These are phyloP conservation scores for Arxiozyma bovina DNA, from an alignment of 1,139 yeast genomes.

Conservation along the genomic window DNA sequence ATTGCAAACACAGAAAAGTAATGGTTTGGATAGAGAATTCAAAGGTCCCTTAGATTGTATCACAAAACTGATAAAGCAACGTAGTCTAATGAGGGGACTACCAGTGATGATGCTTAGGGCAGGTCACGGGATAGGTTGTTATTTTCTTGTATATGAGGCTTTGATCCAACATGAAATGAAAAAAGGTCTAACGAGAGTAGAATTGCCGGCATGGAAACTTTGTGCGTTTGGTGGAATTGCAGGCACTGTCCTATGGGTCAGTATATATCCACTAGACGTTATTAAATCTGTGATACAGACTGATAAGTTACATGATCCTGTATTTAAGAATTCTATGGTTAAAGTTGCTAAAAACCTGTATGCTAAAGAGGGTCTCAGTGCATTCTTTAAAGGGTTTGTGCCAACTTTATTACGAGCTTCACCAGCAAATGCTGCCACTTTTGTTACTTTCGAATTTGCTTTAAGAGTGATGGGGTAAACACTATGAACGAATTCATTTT, in stretches of 20 bases:
- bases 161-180: constrained; percentile 52
- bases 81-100: constrained; percentile 72
- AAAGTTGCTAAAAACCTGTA: constrained; percentile 48
- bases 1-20: constrained; percentile 58
- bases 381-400: constrained; percentile 30
- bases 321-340: constrained; percentile 27
- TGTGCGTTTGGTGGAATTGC: constrained; percentile 79
- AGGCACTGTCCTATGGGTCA: constrained; percentile 78
- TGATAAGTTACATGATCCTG: constrained; percentile 51
- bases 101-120: constrained; percentile 77
- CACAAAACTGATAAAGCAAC: constrained; percentile 45
- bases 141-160: constrained; percentile 83
- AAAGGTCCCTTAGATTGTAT: constrained; percentile 77
- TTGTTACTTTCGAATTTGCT: constrained; percentile 81
- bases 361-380: constrained; percentile 20
- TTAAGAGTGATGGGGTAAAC: constrained; percentile 47
- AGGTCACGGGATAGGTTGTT: constrained; percentile 78
- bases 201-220: constrained; percentile 70
- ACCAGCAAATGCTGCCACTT: constrained; percentile 94
- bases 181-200: constrained; percentile 40
- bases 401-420: constrained; percentile 31
- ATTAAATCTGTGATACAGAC: constrained; percentile 82
- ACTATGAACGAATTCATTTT: neutral
- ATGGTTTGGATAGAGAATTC: constrained; percentile 35
- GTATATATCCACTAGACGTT: constrained; percentile 76